Percentiles rank a stretch among this genome's conserved stretches.
phyloP scores from a whole-genome alignment of 768 basidiomycete species.

The Baorangia bicolor region DNA sequence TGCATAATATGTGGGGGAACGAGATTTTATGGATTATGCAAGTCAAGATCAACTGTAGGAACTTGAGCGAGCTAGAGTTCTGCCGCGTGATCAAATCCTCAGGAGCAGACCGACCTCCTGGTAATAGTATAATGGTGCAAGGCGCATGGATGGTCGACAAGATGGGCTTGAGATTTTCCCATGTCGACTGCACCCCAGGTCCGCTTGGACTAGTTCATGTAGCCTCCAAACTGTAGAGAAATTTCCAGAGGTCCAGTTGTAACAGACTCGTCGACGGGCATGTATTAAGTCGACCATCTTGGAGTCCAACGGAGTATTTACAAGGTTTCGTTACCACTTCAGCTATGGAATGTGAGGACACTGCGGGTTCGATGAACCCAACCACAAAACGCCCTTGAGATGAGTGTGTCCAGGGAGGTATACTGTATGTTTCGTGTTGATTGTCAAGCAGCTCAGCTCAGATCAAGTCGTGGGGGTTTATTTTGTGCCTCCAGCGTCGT shows the following conservation, averaged over 20 bases:
- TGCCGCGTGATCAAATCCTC: not conserved
- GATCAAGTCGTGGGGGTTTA: slow-evolving; percentile 24
- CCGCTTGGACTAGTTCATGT: not conserved
- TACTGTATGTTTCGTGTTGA: not conserved
- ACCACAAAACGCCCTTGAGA: not conserved
- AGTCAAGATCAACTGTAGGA: not conserved
- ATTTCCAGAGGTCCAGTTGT: not conserved
- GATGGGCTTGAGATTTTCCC: not conserved
- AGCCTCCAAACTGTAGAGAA: not conserved
- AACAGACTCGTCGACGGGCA: not conserved
- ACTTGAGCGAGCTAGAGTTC: not conserved
- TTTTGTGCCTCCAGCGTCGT: slow-evolving; percentile 13
- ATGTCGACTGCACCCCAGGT: not conserved
- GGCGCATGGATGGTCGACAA: not conserved
- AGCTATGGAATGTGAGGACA: not conserved
- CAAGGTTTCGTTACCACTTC: not conserved
- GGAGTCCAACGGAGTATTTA: not conserved
- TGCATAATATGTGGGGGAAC: too few relatives aligned
- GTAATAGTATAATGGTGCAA: not conserved
- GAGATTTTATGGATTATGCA: too few relatives aligned
- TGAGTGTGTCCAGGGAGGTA: not conserved
- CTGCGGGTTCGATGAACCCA: not conserved
- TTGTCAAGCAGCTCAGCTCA: slow-evolving; percentile 21
- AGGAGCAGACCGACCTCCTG: not conserved
- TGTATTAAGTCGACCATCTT: not conserved